These are phyloP conservation scores for Trypanosoma congolense DNA, from an alignment of 208 protist genomes.

Conservation along the genomic window DNA sequence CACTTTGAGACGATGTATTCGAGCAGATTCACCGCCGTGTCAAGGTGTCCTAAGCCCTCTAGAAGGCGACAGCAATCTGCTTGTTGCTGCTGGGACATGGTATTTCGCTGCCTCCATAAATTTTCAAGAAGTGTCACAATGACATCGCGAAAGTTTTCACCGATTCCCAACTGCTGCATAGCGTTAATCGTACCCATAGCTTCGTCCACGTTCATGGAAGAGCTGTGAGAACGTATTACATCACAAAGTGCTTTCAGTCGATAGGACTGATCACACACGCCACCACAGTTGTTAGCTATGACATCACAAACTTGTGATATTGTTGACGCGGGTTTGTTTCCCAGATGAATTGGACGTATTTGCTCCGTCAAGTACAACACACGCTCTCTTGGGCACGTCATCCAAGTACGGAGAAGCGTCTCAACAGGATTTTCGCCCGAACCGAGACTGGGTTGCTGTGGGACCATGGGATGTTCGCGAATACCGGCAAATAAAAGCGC, in stretches of 20 bases:
- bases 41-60: constrained; percentile 21
- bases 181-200: constrained; percentile 46
- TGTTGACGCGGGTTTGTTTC: constrained; percentile 26
- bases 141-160: constrained; percentile 24
- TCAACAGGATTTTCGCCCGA: constrained; percentile 68
- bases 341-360: constrained; percentile 62
- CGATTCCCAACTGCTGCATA: constrained; percentile 51
- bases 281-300: constrained; percentile 49
- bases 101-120: constrained; percentile 42
- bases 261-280: constrained; percentile 33
- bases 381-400: constrained; percentile 55
- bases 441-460: constrained; percentile 21
- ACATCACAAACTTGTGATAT: constrained; percentile 48
- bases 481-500: constrained; percentile 68
- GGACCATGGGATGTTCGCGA: constrained; percentile 66
- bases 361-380: constrained; percentile 75
- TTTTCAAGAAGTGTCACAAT: constrained; percentile 50
- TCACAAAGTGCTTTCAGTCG: constrained; percentile 68
- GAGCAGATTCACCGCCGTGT: constrained; percentile 26
- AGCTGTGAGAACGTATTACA: constrained; percentile 44
- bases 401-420: constrained; percentile 71
- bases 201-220: constrained; percentile 58
- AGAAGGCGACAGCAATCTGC: constrained; percentile 29
- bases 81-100: constrained; percentile 49
- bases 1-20: constrained; percentile 26